Percentiles rank a stretch among this genome's conserved stretches.
phyloP scores from a whole-genome alignment of 148 eudicot species.

The Gaultheria prostrata region DNA sequence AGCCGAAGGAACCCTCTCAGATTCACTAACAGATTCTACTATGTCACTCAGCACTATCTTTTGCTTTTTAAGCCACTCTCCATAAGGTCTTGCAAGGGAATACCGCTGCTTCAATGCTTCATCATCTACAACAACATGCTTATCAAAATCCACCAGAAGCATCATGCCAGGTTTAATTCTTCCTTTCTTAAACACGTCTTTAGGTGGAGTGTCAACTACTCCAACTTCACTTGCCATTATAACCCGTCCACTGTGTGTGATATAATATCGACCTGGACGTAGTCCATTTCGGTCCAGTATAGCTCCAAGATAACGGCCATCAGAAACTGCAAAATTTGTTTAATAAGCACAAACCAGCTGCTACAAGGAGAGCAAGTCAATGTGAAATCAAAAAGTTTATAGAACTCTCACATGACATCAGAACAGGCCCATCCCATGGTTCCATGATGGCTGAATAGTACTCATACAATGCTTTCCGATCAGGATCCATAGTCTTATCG shows the following conservation, averaged over 20 bases:
- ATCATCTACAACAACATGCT: constrained; percentile 91
- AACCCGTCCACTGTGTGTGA: constrained; percentile 93
- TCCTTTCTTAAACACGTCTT: constrained; percentile 89
- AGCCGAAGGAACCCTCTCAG: constrained; percentile 55
- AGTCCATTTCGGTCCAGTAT: constrained; percentile 94
- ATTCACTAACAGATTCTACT: constrained; percentile 71
- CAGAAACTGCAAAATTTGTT: constrained; percentile 69
- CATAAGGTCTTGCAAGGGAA: constrained; percentile 84
- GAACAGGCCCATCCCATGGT: constrained; percentile 99
- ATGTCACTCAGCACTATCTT: constrained; percentile 79
- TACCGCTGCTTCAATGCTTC: constrained; percentile 90
- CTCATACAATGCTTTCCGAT: constrained; percentile 79
- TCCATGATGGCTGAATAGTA: constrained; percentile 92
- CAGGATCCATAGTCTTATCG: constrained; percentile 94
- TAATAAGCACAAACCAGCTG: constrained; percentile 29
- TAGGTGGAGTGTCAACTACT: constrained; percentile 88
- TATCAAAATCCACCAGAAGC: constrained; percentile 98
- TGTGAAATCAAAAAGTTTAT: not conserved
- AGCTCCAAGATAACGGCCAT: constrained; percentile 98
- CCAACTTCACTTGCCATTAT: constrained; percentile 99
- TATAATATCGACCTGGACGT: constrained; percentile 94
- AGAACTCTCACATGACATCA: constrained; percentile 68
- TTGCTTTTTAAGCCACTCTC: constrained; percentile 86
- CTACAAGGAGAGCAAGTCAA: not conserved
- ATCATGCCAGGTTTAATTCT: constrained; percentile 99